Evolutionary conservation across 129 eudicot species (phyloP), one percentile per base, ranked within the genome.

Genomic region (Pulicaria dysenterica): DNA sequence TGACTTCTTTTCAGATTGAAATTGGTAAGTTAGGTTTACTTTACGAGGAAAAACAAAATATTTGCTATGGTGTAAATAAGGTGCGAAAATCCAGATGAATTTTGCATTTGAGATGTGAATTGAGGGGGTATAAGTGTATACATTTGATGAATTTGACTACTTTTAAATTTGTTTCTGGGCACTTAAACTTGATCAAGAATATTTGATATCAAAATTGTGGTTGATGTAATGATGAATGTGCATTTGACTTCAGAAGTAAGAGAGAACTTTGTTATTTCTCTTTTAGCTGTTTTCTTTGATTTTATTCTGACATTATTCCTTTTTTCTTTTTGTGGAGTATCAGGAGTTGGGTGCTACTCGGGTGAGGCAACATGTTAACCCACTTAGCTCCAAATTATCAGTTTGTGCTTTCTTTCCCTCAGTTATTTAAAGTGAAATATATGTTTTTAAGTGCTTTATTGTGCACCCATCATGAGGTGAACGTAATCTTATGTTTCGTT

Each of bases 281-380:
- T 5, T n/a, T 7, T 58, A 19, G 13, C 2, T 54, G 53, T 34
- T 31, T 56, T 59, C 31, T 47, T 37, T 73, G 3, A 24, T 31
- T 48, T 58, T 39, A 73, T 68, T 45, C 58, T 38, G 15, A 48
- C 2, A 2, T 13, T 42, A 7, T 17, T 14, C 46, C 61, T 7
- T 3, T 70, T 51, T 13, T 41, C 5, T 41, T 58, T 70, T 53
- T 5, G 34, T 67, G 69, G 56, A 48, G 61, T 67, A 38, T 61
- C 80, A 84, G 92, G 86, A 83, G 45, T 69, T 80, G 14, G 89
- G 89, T 78, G 84, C 77, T 75, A 58, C 77, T 69, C 83, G 92
- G 38, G 77, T 82, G 59, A 70, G 92, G 69, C 89, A 83, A 55
- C 89, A 87, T 83, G 92, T 87, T 55, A 87, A 84, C 73, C 92